phyloP scores from a whole-genome alignment of 2,329 filamentous ascomycete species.

The Calycina marina region DNA sequence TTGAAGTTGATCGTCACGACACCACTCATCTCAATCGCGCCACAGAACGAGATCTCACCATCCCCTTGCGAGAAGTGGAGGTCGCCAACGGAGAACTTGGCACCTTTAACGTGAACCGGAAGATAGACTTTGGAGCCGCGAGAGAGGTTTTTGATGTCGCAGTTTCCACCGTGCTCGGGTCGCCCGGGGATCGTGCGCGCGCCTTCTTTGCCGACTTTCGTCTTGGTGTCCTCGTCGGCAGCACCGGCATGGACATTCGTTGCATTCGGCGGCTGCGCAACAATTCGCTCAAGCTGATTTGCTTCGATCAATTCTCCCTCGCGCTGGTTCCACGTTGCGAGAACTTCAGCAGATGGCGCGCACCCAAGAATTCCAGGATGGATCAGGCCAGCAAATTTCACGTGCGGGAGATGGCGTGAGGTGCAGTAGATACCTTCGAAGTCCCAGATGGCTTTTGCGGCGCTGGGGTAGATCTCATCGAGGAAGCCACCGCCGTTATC shows the following conservation, averaged over 20 bases:
- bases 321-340: slow-evolving; percentile 70
- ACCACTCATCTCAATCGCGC: slow-evolving; percentile 89
- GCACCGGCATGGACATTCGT: slow-evolving; percentile 59
- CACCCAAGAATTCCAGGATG: slow-evolving; percentile 87
- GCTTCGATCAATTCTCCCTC: slow-evolving; percentile 67
- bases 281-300: slow-evolving; percentile 49
- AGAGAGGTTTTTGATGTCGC: slow-evolving; percentile 78
- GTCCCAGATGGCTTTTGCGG: slow-evolving; percentile 65
- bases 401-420: slow-evolving; percentile 72
- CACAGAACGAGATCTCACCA: slow-evolving; percentile 79
- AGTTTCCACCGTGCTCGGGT: slow-evolving; percentile 52
- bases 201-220: slow-evolving; percentile 60
- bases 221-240: slow-evolving; percentile 40
- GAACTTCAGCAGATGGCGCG: slow-evolving; percentile 51
- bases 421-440: slow-evolving; percentile 70
- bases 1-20: slow-evolving; percentile 82
- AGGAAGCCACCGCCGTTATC: slow-evolving; percentile 80
- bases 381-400: slow-evolving; percentile 78
- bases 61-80: slow-evolving; percentile 63
- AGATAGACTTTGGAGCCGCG: slow-evolving; percentile 73
- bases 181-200: slow-evolving; percentile 68
- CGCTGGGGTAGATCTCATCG: slow-evolving; percentile 72
- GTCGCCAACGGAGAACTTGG: slow-evolving; percentile 83
- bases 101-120: slow-evolving; percentile 72
- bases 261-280: slow-evolving; percentile 64